Evolutionary conservation across 345 rosid genomes (phyloP).

Genomic region (Populus simonii): DNA sequence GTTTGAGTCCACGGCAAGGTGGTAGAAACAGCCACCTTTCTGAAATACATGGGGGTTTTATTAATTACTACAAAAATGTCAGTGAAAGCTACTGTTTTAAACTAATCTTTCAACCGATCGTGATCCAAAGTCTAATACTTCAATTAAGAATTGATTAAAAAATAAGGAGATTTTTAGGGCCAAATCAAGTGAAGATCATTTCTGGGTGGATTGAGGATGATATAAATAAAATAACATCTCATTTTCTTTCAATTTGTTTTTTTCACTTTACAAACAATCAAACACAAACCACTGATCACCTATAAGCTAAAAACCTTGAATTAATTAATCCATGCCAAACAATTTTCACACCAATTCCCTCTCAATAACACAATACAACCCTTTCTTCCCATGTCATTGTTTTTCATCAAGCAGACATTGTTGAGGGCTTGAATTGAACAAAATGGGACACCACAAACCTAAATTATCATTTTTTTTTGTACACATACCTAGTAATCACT

Average conservation of each 20-base stretch:
- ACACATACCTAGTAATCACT: constrained; percentile 5
- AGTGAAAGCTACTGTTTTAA: not conserved
- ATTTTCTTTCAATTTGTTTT: not conserved
- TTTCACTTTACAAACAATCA: not conserved
- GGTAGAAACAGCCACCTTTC: constrained; percentile 3
- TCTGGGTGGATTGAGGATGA: not conserved
- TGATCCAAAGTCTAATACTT: not conserved
- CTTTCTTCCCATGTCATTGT: constrained; percentile 3
- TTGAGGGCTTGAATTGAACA: constrained; percentile 25
- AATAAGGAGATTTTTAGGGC: not conserved
- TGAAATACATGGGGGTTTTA: not conserved
- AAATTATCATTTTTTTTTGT: not conserved
- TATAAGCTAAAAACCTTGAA: not conserved
- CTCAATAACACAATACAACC: not conserved
- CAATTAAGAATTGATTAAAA: not conserved
- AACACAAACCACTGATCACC: not conserved
- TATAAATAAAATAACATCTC: not conserved
- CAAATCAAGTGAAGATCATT: not conserved
- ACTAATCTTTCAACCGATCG: not conserved
- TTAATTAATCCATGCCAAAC: not conserved
- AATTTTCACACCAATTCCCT: not conserved
- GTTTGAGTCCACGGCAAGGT: constrained; percentile 5
- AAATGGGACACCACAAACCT: constrained; percentile 14
- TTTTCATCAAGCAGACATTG: constrained; percentile 29
- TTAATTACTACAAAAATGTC: too few species aligned